Conservation (phyloP, 1,284 basidiomycete genomes). For the Heterobasidion occidentale region DNA sequence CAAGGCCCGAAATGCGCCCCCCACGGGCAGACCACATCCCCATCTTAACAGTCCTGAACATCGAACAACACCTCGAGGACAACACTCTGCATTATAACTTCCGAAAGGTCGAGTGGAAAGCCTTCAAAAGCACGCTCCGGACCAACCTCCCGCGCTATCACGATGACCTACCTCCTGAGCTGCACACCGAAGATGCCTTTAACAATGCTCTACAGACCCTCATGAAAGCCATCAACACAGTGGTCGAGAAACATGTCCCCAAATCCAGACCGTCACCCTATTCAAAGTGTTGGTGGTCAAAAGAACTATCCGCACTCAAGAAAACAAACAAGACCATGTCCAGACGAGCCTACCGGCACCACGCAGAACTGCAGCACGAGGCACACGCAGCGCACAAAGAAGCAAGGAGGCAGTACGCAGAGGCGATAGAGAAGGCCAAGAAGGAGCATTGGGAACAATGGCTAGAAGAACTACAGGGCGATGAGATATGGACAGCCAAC, state of each 20-base stretch:
- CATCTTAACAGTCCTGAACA: conserved; percentile 10
- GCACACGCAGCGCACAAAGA: conserved; percentile 19
- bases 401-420: conserved; percentile 15
- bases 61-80: not conserved
- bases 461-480: conserved; percentile 19
- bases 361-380: not conserved
- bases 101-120: conserved; percentile 1
- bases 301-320: conserved; percentile 12
- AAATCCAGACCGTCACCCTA: conserved; percentile 13
- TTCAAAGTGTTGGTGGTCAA: conserved; percentile 24
- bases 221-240: conserved; percentile 11
- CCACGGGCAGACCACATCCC: conserved; percentile 21
- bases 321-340: not conserved
- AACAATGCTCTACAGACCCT: conserved; percentile 3
- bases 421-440: conserved; percentile 24
- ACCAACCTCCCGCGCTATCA: conserved; percentile 13
- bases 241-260: conserved; percentile 17
- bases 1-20: conserved; percentile 6
- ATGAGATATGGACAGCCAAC: conserved; percentile 24
- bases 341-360: not conserved
- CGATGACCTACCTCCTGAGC: not conserved
- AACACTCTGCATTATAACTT: no score
- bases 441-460: conserved; percentile 25
- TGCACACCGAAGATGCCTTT: not conserved
- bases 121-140: not conserved